Evolutionary conservation across 495 filamentous ascomycete genomes (phyloP), one percentile per base, ranked within the genome.

Genomic region (Neurospora terricola): DNA sequence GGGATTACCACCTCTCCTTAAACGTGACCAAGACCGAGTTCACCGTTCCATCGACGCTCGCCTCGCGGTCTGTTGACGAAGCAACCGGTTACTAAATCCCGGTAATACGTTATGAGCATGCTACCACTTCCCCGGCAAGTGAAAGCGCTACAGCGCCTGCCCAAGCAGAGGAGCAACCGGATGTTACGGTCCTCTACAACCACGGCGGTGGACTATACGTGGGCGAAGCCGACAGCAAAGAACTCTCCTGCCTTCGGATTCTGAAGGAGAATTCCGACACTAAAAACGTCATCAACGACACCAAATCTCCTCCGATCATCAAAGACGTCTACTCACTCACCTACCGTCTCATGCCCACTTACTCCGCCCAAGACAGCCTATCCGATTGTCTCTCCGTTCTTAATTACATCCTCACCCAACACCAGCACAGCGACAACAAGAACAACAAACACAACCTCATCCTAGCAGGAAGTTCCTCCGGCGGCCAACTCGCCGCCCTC

Each of bases 141-240:
- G 48, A 59, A 4, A 27, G 5, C 5, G 11, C 48, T 5, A 5
- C 48, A 59, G 5, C 0, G 7, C 38, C 36, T 38, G 30, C 43
- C 23, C n/a, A 43, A 69, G 42, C 30, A 3, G n/a, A 39, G 27
- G 38, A 36, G 21, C 18, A 68, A 27, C 54, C 9, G 2, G 30
- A 37, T 1, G 23, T 66, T 3, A 69, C 21, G 10, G 74, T 80
- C 36, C 71, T 80, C 37, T 81, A 82, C 74, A 78, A 76, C 72
- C 80, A 81, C 70, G 80, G 80, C 6, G 80, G 78, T 21, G 80
- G 80, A 1, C 69, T 82, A 0, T 72, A 74, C 38, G 76, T 82
- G 1, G 80, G 80, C 5, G 76, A 78, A 69, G 73, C 77, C 11
- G 77, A 78, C 75, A 77, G 71, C 70, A 78, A 82, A 54, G 78